Percentiles rank a stretch among this genome's conserved stretches.
Evolutionary conservation across 2,329 filamentous ascomycete genomes (phyloP).

Genomic region (Diplodia mutila): DNA sequence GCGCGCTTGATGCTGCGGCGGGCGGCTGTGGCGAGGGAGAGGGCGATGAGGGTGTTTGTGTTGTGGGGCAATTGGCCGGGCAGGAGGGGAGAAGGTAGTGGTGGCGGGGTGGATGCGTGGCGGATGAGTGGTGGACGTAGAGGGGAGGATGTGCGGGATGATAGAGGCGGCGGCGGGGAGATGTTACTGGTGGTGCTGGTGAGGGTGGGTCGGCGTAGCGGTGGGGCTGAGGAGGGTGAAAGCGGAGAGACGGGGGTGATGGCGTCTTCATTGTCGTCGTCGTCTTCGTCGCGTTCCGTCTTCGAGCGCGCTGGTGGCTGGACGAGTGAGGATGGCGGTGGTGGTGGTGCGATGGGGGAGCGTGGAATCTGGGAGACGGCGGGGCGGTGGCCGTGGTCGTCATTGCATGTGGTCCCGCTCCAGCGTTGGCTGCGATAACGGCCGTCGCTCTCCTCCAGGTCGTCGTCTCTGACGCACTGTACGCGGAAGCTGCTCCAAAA

Average conservation of each 20-base stretch:
- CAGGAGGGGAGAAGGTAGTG: background rate
- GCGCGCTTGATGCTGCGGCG: conserved; percentile 28
- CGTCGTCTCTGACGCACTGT: background rate
- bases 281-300: background rate
- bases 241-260: background rate
- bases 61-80: background rate
- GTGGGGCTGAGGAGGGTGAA: background rate
- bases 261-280: background rate
- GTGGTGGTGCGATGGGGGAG: background rate
- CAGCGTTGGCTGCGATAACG: background rate
- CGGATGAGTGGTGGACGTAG: background rate
- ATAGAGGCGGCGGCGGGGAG: background rate
- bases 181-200: background rate
- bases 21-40: background rate
- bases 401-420: background rate
- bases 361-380: background rate
- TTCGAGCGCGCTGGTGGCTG: no score
- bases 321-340: no score
- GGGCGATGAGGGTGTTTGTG: background rate
- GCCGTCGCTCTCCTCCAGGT: background rate
- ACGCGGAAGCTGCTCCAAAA: conserved; percentile 39
- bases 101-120: background rate
- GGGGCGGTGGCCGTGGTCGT: background rate
- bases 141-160: background rate
- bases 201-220: background rate